Evolutionary conservation across 1,139 yeast species (phyloP).

Genomic region (Pichia sp.): DNA sequence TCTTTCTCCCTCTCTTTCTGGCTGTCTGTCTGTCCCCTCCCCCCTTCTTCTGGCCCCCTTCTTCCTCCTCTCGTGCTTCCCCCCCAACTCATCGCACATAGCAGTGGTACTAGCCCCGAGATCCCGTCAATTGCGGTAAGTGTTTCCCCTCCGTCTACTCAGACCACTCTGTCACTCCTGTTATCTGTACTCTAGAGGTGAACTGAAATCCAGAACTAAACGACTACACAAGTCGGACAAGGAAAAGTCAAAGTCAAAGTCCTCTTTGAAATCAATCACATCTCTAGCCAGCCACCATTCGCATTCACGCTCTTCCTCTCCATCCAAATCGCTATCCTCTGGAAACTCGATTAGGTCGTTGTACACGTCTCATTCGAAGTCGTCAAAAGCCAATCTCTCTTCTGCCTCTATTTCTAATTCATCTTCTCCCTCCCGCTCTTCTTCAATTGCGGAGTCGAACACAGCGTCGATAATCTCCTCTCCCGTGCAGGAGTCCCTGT

Average conservation of each 20-base stretch:
- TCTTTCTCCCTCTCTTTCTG: neutral
- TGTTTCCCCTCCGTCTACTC: neutral
- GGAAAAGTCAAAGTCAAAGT: conserved; percentile 3
- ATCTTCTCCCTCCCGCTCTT: neutral
- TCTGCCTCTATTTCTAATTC: neutral
- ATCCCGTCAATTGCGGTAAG: neutral
- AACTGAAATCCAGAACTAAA: conserved; percentile 8
- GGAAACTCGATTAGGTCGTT: neutral
- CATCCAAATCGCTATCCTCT: conserved; percentile 1
- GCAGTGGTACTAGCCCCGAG: neutral
- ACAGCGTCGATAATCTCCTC: neutral
- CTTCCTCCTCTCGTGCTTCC: neutral
- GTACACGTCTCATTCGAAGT: neutral
- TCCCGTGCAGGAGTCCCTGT: neutral
- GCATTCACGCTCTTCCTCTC: neutral
- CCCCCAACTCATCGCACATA: neutral
- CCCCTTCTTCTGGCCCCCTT: neutral
- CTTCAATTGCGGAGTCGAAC: neutral
- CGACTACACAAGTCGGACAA: conserved; percentile 1
- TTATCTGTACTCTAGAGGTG: neutral
- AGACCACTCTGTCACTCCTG: neutral
- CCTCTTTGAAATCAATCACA: neutral
- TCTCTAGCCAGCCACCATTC: neutral
- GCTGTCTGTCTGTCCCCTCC: neutral
- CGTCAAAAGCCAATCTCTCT: neutral